A percentile compares a stretch with the other conserved stretches of the same genome.
Evolutionary conservation across 1,139 yeast species (phyloP).

Genomic region (Geotrichum fermentans): DNA sequence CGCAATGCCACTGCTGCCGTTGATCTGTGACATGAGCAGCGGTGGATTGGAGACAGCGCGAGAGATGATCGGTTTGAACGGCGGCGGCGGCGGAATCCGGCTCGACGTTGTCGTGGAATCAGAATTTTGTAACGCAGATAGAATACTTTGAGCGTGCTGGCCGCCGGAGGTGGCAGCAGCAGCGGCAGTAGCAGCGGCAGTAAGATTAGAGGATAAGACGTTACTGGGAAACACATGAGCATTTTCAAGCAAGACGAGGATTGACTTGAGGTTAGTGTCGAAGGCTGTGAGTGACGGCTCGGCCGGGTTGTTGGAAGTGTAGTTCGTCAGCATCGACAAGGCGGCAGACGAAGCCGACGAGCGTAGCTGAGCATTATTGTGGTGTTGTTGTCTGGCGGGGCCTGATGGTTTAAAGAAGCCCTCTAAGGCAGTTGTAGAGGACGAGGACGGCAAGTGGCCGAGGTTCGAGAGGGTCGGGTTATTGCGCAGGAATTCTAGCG

Average conservation of each 20-base stretch:
- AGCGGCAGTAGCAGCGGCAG: neutral
- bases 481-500: constrained; percentile 65
- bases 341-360: constrained; percentile 32
- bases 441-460: constrained; percentile 17
- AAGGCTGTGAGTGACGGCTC: constrained; percentile 21
- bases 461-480: constrained; percentile 36
- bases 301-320: constrained; percentile 20
- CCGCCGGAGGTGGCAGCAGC: neutral
- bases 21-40: constrained; percentile 9
- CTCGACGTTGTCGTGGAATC: neutral
- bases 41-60: constrained; percentile 17
- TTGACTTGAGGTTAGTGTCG: constrained; percentile 25
- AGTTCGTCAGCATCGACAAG: constrained; percentile 29
- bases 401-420: constrained; percentile 16
- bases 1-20: constrained; percentile 4
- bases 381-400: constrained; percentile 4
- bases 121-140: constrained; percentile 10
- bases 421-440: constrained; percentile 21
- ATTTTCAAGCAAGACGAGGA: constrained; percentile 24
- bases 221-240: constrained; percentile 22
- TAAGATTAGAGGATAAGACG: constrained; percentile 3
- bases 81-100: neutral
- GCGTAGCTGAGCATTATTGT: constrained; percentile 15
- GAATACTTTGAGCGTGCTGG: constrained; percentile 12
- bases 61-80: constrained; percentile 8